Base-by-base conservation (phyloP, 1,284 basidiomycete species). In the Flammula alnicola region DNA sequence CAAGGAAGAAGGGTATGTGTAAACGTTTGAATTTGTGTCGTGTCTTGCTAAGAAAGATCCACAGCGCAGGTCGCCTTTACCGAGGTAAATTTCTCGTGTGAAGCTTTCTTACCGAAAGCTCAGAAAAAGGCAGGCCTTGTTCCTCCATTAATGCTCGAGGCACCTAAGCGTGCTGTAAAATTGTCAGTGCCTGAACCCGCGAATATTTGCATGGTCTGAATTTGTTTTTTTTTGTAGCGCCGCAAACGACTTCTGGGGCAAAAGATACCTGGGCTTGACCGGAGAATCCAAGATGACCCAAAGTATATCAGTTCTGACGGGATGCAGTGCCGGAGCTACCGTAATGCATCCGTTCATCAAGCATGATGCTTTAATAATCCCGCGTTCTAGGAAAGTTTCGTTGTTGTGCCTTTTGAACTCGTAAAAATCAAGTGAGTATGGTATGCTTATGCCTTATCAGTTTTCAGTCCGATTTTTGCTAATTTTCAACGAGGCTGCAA, bases 91-190 rank as follows among this genome's bases (percentile, higher is more conserved):
- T 32, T 14, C 40, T 35, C 33, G 22, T 29, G 12, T 32, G 11
- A 25, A 11, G 6, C 11, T 16, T 4, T 31, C 16, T 8, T 4
- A 17, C 35, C 3, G 12, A 23, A 20, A 19, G 4, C 25, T 31
- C 23, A 40, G 33, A 8, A 3, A 9, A 4, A 17, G 53, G 3
- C 47, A 87, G 85, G 96, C 57, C 84, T 99, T 51, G 85, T 95
- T 16, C 93, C 97, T 5, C 97, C 97, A 16, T 73, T 99, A 20
- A 83, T 98, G 66, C 77, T 99, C 47, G 96, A 99, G 72, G 97
- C 97, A 17, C 97, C 96, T 4, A 99, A 99, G 76, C 86, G 96
- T 73, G 96, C 96, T 14, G 90, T 95, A 53, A 99, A 99, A 80
- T 99, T 95, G 91, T 91, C 55, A 51, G 83, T 72, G 19, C 10